Evolutionary conservation across 495 filamentous ascomycete species (phyloP), one percentile per base, ranked within the genome.

Genomic region (Haplographium delicatum): DNA sequence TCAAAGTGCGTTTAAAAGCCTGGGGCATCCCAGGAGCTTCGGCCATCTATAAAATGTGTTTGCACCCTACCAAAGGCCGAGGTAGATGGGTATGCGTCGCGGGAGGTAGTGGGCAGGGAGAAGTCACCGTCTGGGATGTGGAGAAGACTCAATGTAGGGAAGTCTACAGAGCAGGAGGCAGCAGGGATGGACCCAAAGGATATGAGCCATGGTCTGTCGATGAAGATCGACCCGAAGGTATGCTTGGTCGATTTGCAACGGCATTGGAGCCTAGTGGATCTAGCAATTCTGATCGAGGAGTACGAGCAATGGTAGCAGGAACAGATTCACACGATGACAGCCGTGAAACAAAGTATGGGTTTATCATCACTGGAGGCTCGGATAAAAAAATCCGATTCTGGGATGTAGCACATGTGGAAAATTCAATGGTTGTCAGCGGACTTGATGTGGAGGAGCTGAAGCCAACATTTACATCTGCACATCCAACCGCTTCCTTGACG

Each of bases 61-160:
- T 93, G 2, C 88, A 95, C 56, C 89, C 90, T 0, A 73, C 78
- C 22, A 87, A 86, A 61, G 84, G 84, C 3, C 75, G 84, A 7
- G 84, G 83, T 4, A 83, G 79, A 52, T 89, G 86, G 79, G 81
- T 96, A 2, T 90, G 86, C 58, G 85, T 96, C 7, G 83, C 89
- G 1, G 89, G 91, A 24, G 90, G 90, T 16, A 94, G 87, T n/a
- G 83, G 81, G 7, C 82, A 86, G 51, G 88, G 87, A n/a, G 91
- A 97, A 60, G 78, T 99, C 15, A 94, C 89, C 1, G 84, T 94
- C 2, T 99, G 93, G 93, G 94, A 99, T 65, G 72, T 96, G 13
- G 91, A 97, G 60, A 93, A 91, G 62, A 79, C 83, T 16, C 77
- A 84, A 50, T 97, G 94, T 57, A 80, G 89, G 52, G 91, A 96